Conservation (phyloP, 2,329 filamentous ascomycete genomes). For the Phyllosticta ampelicida region DNA sequence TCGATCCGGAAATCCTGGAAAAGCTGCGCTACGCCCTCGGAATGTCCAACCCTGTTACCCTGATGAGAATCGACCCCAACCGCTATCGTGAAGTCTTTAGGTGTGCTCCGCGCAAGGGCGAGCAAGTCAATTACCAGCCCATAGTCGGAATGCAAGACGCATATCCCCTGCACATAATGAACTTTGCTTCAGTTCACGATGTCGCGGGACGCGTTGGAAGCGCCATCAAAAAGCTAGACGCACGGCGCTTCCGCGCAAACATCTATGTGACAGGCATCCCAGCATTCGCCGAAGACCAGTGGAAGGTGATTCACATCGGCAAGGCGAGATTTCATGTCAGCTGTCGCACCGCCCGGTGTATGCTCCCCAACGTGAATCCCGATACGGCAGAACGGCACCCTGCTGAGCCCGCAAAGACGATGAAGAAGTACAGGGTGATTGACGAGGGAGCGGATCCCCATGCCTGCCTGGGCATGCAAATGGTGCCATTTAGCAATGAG, state of each 20-base stretch:
- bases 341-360: slow-evolving; percentile 59
- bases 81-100: slow-evolving; percentile 48
- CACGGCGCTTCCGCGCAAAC: slow-evolving; percentile 59
- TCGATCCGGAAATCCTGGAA: slow-evolving; percentile 44
- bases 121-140: slow-evolving; percentile 52
- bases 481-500: slow-evolving; percentile 40
- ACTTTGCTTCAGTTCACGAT: slow-evolving; percentile 51
- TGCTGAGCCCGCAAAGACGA: slow-evolving; percentile 47
- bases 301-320: slow-evolving; percentile 51
- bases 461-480: slow-evolving; percentile 55
- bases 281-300: slow-evolving; percentile 59
- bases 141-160: slow-evolving; percentile 60
- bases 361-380: slow-evolving; percentile 59
- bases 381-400: slow-evolving; percentile 41
- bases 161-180: slow-evolving; percentile 62
- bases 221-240: slow-evolving; percentile 45
- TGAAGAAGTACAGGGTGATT: slow-evolving; percentile 49
- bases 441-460: slow-evolving; percentile 47
- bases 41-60: slow-evolving; percentile 51
- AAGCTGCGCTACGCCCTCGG: slow-evolving; percentile 58
- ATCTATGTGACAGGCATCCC: slow-evolving; percentile 56
- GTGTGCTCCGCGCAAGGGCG: slow-evolving; percentile 45
- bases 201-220: slow-evolving; percentile 48
- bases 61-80: slow-evolving; percentile 57
- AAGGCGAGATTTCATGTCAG: slow-evolving; percentile 40